Conservation (phyloP, 768 basidiomycete species). For the Nidularia sp. region DNA sequence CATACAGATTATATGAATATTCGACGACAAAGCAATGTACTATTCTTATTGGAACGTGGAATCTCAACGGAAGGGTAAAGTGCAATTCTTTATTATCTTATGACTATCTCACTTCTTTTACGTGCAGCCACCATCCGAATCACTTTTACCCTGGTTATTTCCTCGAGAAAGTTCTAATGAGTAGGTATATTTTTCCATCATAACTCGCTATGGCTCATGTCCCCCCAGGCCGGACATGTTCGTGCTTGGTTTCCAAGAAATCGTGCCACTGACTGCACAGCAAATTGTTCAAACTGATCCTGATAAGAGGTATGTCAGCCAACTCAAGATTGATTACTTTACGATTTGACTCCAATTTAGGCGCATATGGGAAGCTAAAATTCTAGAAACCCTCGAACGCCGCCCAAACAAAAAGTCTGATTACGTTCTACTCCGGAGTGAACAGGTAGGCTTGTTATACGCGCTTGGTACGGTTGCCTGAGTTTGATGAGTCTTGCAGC, state of each 20-base stretch:
- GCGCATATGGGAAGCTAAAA: conserved; percentile 80
- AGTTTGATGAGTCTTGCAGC: conserved; percentile 31
- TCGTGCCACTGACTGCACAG: conserved; percentile 95
- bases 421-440: conserved; percentile 87
- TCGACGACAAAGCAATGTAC: conserved; percentile 69
- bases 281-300: conserved; percentile 96
- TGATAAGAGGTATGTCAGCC: conserved; percentile 64
- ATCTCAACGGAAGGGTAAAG: conserved; percentile 83
- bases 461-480: background rate
- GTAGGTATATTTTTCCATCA: conserved; percentile 9
- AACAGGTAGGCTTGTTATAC: conserved; percentile 65
- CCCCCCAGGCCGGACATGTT: conserved; percentile 68
- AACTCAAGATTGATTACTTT: too few species aligned
- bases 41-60: conserved; percentile 92
- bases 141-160: conserved; percentile 87
- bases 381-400: conserved; percentile 73
- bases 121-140: conserved; percentile 68
- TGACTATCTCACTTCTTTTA: background rate
- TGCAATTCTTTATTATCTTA: conserved; percentile 1
- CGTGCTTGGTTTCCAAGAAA: conserved; percentile 92
- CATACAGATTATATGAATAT: conserved; percentile 70
- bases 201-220: conserved; percentile 7
- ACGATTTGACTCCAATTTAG: conserved; percentile 35
- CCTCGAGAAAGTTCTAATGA: conserved; percentile 65
- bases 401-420: conserved; percentile 63